Base-by-base conservation (phyloP, 2,329 filamentous ascomycete genomes). In the Corinectria fuckeliana region DNA sequence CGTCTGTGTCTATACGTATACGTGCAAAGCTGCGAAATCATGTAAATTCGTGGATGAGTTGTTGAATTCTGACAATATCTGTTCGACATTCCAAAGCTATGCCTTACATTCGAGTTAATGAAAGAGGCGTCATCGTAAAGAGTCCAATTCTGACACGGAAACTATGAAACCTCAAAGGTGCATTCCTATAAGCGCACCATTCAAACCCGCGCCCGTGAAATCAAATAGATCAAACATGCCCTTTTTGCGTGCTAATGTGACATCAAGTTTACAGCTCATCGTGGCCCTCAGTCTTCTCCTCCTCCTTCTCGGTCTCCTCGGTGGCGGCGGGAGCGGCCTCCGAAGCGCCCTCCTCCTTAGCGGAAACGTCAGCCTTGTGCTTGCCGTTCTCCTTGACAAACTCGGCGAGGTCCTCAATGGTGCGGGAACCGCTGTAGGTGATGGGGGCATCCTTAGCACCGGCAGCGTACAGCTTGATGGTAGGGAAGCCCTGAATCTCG, bases 351-450 rank as follows among this genome's bases (percentile, higher is more conserved):
- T 85, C 84, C 69, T 83, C 83, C 70, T 79, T 77, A 70, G 81
- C 78, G 68, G 82, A 78, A 63, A 89, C 88, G 71, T 89, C 88
- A 66, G 91, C 87, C 79, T 90, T 88, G 85, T 96, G 86, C 80
- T 93, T 95, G 79, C 95, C 95, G 78, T 95, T 96, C 84, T 97
- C 93, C 80, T 92, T 89, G 78, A 99, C 86, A 82, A 99, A 99
- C 72, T 89, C 85, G 73, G 91, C 89, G 61, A 99, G 87, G 76
- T 98, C 95, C 82, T 97, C 92, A 56, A 97, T 82, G 55, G 92
- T 95, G 73, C 95, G 92, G 66, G 89, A 86, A 71, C 95, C 95
- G 66, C 84, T 85, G 87, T 97, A 99, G 71, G 92, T 92, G 64
- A 97, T 79, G 60, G 95, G 91, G 69, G 88, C 82, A 74, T 85